Base-by-base conservation (phyloP, 2,329 filamentous ascomycete genomes). In the Paraphoma sp. region DNA sequence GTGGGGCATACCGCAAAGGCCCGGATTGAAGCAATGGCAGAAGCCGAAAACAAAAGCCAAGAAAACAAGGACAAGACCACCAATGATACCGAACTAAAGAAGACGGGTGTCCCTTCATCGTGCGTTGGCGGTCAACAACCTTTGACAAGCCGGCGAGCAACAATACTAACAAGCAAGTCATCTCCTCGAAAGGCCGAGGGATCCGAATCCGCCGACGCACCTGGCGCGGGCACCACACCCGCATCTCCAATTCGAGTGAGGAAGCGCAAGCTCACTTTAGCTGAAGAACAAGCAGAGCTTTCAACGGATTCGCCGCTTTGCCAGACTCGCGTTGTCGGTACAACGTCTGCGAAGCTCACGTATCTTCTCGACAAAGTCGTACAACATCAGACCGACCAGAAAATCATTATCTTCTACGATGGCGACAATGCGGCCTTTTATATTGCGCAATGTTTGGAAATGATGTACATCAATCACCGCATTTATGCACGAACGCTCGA, bases 321-420 rank as follows among this genome's bases (percentile, higher is more conserved):
- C 9, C 74, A 81, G 33, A 86, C 89, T 0, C 84, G 78, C 51
- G 81, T 96, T 17, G 79, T 90, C n/a, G 92, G 91, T 4, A 97
- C 93, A 0, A 86, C 88, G 0, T 97, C 93, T 0, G 87, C 91
- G 0, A 98, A 98, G 75, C 81, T 97, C 2, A 93, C 90, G 2
- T 97, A 97, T 68, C 80, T 97, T 6, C 79, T 97, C 16, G 89
- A 93, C 51, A 83, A 86, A 31, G 87, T 97, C 11, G 75, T 88
- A 5, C 80, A 84, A 50, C 82, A 93, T 59, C 86, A 95, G 51
- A 76, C 82, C 1, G 78, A 84, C 0, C 93, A 97, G 68, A 96
- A 97, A 75, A 95, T 96, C 3, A 86, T 97, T 50, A 85, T 97
- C 9, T 98, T 98, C 74, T 97, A 97, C 73, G 92, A 96, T 58